phyloP scores from a whole-genome alignment of 306 rosid genomes.

The Corylus heterophylla region DNA sequence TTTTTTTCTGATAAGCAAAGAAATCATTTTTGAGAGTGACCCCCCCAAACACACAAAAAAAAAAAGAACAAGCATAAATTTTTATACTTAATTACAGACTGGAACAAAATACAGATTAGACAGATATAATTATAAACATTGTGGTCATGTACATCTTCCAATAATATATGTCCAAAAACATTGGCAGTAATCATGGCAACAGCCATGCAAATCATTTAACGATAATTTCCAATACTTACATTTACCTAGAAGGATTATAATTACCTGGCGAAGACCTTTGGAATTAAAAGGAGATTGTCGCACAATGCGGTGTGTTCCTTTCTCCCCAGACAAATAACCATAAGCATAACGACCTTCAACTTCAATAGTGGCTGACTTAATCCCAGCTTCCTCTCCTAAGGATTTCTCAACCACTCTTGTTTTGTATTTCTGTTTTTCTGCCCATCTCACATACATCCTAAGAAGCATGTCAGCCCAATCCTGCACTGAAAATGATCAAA shows the following conservation, averaged over 20 bases:
- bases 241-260: constrained; percentile 7
- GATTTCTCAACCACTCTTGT: constrained; percentile 90
- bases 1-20: background rate
- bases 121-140: too few species aligned
- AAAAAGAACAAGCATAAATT: too few species aligned
- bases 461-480: constrained; percentile 99
- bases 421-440: constrained; percentile 88
- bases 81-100: too few species aligned
- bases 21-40: background rate
- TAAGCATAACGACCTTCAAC: constrained; percentile 96
- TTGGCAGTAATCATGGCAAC: too few species aligned
- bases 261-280: constrained; percentile 97
- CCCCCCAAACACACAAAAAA: too few species aligned
- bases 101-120: too few species aligned
- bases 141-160: too few species aligned
- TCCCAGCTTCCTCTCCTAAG: constrained; percentile 95
- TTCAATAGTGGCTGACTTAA: constrained; percentile 89
- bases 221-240: constrained; percentile 2
- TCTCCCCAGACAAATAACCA: constrained; percentile 95
- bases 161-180: too few species aligned
- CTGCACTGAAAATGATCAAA: constrained; percentile 78
- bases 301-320: constrained; percentile 93
- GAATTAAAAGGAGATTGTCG: constrained; percentile 95
- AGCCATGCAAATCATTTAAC: too few species aligned
- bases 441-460: constrained; percentile 96